Base-by-base conservation (phyloP, 2,329 filamentous ascomycete genomes). In the Talaromyces verruculosus region DNA sequence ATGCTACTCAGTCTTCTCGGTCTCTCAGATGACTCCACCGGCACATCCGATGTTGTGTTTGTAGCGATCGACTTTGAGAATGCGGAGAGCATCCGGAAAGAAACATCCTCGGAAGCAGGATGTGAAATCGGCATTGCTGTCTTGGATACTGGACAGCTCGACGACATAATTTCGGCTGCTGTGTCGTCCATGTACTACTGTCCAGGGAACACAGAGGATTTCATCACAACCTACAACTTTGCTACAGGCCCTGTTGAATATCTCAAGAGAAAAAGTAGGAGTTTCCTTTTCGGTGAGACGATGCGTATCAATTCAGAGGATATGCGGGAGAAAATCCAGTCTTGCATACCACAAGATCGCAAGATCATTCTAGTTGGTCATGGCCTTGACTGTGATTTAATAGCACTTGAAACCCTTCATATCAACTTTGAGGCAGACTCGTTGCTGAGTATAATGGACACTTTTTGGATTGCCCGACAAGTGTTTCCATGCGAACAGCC, bases 1-100 rank as follows among this genome's bases (percentile, higher is more conserved):
- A 33, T 2, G 28, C 17, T 55, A 33, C 49, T 55, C 28, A 55
- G 8, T 6, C 15, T 19, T 19, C 49, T 55, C 10, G 49, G 30
- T 8, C 28, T 55, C 28, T 55, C 49, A 11, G 17, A 55, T 33
- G 25, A 30, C 4, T 13, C 5, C 8, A 5, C 17, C 35, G 3
- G 10, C 28, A 33, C 5, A 6, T n/a, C 49, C 7, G 28, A 55
- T 7, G 49, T 33, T 1, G 49, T 55, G 25, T 35, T 55, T 19
- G 49, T 33, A 30, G 49, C 49, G 4, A 55, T 55, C 17, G 49
- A 55, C 28, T 55, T 55, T 35, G 49, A 55, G 17, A 55, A 55
- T 35, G 15, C 17, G 19, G 6, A 55, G 28, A 55, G 28, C 49
- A 35, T 55, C 15, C 10, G 17, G 30, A 33, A 6, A 55, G 5